phyloP scores from a whole-genome alignment of 2,329 filamentous ascomycete species.

The Akanthomyces dipterigenus region DNA sequence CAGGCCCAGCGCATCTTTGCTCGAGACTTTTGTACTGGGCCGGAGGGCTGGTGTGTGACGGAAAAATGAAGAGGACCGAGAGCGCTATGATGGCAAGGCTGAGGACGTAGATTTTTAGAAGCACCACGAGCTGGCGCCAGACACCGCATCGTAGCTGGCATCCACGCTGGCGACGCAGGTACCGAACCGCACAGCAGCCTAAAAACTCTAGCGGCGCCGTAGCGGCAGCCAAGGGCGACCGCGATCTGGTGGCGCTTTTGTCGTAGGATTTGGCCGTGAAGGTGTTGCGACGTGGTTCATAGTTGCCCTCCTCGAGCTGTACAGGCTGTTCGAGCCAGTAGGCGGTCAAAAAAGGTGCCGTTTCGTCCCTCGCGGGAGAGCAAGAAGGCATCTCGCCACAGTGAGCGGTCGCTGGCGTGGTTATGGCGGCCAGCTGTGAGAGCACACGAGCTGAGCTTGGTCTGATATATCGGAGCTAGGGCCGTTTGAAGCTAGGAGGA shows the following conservation, averaged over 20 bases:
- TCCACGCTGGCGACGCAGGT: not conserved
- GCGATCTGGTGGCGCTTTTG: conserved; percentile 6
- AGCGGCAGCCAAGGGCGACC: conserved; percentile 1
- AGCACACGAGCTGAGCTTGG: not conserved
- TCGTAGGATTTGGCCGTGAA: not conserved
- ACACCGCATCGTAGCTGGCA: not conserved
- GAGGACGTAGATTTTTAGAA: conserved; percentile 20
- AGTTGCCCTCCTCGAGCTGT: not conserved
- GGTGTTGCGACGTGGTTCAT: not conserved
- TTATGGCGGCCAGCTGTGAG: not conserved
- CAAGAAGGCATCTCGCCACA: not conserved
- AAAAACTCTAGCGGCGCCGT: not conserved
- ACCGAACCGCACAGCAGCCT: conserved; percentile 1
- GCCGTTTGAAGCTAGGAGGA: not conserved
- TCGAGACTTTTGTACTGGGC: conserved; percentile 30
- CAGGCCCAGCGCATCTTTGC: conserved; percentile 23
- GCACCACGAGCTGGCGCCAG: not conserved
- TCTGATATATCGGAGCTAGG: not conserved
- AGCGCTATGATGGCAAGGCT: conserved; percentile 26
- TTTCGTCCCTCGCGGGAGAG: not conserved
- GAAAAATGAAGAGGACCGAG: conserved; percentile 31
- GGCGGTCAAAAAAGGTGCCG: not conserved
- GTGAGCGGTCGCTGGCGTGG: not conserved
- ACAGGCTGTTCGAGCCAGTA: not conserved
- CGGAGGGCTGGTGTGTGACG: conserved; percentile 36